Percentiles rank a stretch among this genome's conserved stretches.
phyloP scores from a whole-genome alignment of 1,284 basidiomycete species.

The Pseudozyma thailandica region DNA sequence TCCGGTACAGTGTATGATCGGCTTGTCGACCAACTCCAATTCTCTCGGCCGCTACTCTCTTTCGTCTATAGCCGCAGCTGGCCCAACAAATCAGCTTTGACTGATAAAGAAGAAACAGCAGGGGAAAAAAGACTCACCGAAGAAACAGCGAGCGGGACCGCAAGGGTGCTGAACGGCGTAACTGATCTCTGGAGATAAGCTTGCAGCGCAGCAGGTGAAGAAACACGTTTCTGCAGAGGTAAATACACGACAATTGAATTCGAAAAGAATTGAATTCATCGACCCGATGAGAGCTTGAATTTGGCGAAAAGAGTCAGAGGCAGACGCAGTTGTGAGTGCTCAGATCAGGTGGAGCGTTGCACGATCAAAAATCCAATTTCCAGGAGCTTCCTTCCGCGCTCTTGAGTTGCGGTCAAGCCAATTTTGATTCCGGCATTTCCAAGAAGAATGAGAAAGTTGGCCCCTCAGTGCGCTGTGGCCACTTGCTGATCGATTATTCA shows the following conservation, averaged over 20 bases:
- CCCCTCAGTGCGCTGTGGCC: neutral
- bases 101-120: constrained; percentile 12
- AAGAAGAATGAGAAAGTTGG: neutral
- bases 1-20: neutral
- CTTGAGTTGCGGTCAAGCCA: constrained; percentile 15
- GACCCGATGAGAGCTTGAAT: neutral
- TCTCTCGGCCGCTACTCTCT: constrained; percentile 28
- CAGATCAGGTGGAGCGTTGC: constrained; percentile 12
- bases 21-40: constrained; percentile 14
- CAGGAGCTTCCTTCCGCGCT: constrained; percentile 18
- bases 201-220: neutral
- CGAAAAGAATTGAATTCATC: neutral
- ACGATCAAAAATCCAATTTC: constrained; percentile 9
- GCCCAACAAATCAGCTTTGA: constrained; percentile 21
- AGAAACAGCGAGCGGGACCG: constrained; percentile 20
- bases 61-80: constrained; percentile 7
- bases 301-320: neutral
- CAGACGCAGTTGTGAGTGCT: constrained; percentile 5
- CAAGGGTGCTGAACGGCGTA: constrained; percentile 3
- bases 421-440: constrained; percentile 1
- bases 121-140: constrained; percentile 30
- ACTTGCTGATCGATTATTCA: constrained; percentile 14
- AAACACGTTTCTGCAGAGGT: neutral
- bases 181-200: constrained; percentile 33
- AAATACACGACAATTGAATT: neutral